Evolutionary conservation across 768 basidiomycete species (phyloP).

Genomic region (Auricularia sp.): DNA sequence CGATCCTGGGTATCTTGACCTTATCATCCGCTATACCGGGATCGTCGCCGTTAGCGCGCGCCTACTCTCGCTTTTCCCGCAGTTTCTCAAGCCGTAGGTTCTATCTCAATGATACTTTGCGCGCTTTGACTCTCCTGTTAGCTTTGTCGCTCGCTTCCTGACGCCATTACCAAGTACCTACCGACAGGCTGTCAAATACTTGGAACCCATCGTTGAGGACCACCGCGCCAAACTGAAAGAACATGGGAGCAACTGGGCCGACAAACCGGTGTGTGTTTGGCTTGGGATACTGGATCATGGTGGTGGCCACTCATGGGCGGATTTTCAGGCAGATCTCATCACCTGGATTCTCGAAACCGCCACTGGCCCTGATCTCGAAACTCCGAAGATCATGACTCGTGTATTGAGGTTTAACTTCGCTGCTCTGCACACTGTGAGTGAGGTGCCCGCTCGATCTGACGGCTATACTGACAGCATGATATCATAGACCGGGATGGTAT

Average conservation of each 20-base stretch:
- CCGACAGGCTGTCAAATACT: neutral
- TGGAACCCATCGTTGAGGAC: neutral
- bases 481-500: constrained; percentile 11
- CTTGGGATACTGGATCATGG: neutral
- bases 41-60: constrained; percentile 16
- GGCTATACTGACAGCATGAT: too few species aligned
- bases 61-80: constrained; percentile 23
- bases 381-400: neutral
- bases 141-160: neutral
- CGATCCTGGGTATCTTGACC: constrained; percentile 26
- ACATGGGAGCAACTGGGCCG: constrained; percentile 7
- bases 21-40: constrained; percentile 24
- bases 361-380: neutral
- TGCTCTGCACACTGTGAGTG: constrained; percentile 11
- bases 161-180: neutral
- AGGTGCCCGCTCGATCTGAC: too few species aligned
- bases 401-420: constrained; percentile 15
- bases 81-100: constrained; percentile 22
- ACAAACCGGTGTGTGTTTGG: constrained; percentile 12
- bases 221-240: neutral
- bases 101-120: neutral
- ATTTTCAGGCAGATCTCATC: constrained; percentile 13
- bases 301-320: too few species aligned
- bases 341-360: constrained; percentile 14
- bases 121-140: neutral